Evolutionary conservation across 495 filamentous ascomycete genomes (phyloP).

Genomic region (Penicillium desertorum): DNA sequence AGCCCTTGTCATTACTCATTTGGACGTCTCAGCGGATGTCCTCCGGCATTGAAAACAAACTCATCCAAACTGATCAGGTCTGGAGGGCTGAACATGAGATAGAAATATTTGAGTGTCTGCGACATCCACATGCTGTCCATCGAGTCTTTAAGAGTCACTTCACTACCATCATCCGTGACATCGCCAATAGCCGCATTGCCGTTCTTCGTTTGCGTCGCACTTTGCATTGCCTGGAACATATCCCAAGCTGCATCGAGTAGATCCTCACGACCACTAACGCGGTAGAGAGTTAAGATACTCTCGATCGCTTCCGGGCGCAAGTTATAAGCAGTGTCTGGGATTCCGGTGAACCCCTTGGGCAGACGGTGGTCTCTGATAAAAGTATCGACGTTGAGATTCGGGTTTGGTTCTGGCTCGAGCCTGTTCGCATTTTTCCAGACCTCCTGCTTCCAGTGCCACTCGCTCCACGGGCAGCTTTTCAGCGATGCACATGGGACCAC

Average conservation of each 20-base stretch:
- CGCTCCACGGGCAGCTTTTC: slow-evolving; percentile 40
- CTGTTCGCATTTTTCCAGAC: slow-evolving; percentile 24
- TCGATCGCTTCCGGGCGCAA: slow-evolving; percentile 57
- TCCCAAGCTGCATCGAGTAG: slow-evolving; percentile 61
- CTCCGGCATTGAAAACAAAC: slow-evolving; percentile 63
- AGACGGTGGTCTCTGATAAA: slow-evolving; percentile 34
- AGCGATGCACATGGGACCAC: not conserved
- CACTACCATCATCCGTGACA: slow-evolving; percentile 29
- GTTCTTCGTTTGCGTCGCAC: slow-evolving; percentile 47
- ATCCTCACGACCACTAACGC: slow-evolving; percentile 58
- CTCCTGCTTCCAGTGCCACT: slow-evolving; percentile 34
- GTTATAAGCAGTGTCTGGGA: slow-evolving; percentile 41
- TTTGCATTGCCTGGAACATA: slow-evolving; percentile 58
- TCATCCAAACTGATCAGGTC: slow-evolving; percentile 66
- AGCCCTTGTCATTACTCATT: not conserved
- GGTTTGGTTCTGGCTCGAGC: slow-evolving; percentile 6
- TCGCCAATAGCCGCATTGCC: slow-evolving; percentile 51
- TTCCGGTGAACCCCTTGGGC: slow-evolving; percentile 34
- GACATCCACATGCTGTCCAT: slow-evolving; percentile 60
- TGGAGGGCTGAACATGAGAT: slow-evolving; percentile 61
- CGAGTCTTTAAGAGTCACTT: slow-evolving; percentile 32
- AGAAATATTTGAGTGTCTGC: slow-evolving; percentile 74
- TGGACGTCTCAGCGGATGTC: slow-evolving; percentile 41
- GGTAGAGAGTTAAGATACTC: slow-evolving; percentile 62
- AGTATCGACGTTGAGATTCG: slow-evolving; percentile 15